Evolutionary conservation across 176 grass and related monocot species (phyloP).

Genomic region (Carex parvula): DNA sequence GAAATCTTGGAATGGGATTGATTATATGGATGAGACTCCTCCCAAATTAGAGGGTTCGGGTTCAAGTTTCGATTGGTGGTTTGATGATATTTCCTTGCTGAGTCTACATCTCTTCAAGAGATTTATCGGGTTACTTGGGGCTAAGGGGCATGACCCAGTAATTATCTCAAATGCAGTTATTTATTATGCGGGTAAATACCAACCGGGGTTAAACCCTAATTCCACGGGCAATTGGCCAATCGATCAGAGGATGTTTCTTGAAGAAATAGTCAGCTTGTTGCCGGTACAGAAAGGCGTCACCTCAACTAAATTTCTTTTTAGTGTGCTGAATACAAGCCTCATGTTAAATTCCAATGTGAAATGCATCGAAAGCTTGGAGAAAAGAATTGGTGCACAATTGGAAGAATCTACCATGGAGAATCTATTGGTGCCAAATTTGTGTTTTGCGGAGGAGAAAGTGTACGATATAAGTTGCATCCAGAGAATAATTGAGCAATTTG

Average conservation of each 20-base stretch:
- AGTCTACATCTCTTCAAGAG: slow-evolving; percentile 79
- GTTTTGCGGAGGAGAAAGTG: slow-evolving; percentile 47
- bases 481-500: slow-evolving; percentile 82
- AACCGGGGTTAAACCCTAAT: slow-evolving; percentile 55
- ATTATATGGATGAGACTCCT: background rate
- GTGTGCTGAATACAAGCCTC: slow-evolving; percentile 66
- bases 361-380: slow-evolving; percentile 80
- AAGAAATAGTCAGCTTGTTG: slow-evolving; percentile 89
- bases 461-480: slow-evolving; percentile 83
- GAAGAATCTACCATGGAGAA: slow-evolving; percentile 82
- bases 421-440: slow-evolving; percentile 77
- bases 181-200: slow-evolving; percentile 62
- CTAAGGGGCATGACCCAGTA: slow-evolving; percentile 57
- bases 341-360: slow-evolving; percentile 68
- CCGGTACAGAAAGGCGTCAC: slow-evolving; percentile 73
- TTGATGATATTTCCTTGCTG: slow-evolving; percentile 64
- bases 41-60: background rate
- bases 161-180: slow-evolving; percentile 63
- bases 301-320: slow-evolving; percentile 68
- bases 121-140: slow-evolving; percentile 68
- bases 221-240: slow-evolving; percentile 52
- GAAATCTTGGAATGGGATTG: slow-evolving; percentile 10
- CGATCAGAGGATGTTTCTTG: slow-evolving; percentile 79
- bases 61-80: slow-evolving; percentile 62
- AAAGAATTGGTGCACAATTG: slow-evolving; percentile 68